Evolutionary conservation across 139 green algal genomes (phyloP), one percentile per base, ranked within the genome.

Genomic region (Gonium pectorale): DNA sequence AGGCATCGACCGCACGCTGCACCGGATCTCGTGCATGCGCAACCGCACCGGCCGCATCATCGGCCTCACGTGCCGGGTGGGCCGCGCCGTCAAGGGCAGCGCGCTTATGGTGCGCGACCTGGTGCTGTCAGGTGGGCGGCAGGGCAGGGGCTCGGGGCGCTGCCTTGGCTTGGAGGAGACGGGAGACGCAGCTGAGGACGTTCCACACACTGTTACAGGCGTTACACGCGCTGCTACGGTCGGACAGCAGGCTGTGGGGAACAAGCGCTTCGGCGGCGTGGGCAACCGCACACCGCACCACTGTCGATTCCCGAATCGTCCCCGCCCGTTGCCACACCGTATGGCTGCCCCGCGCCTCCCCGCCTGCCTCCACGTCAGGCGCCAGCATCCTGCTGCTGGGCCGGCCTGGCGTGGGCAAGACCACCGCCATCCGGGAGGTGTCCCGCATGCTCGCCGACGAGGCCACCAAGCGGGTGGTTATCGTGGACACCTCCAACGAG

Each of bases 1-100:
- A 13, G 97, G 97, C 54, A 98, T 99, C 60, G 93, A 98, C 79
- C 86, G 94, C 54, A 99, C 96, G 40, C 90, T 99, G 86, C 96
- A 99, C 89, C 94, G 96, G 83, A 97, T 99, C 87, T 95, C 84
- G 86, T 94, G 91, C 87, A 97, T 99, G 62, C 89, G 91, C 80
- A 98, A 98, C 89, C 89, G 97, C 19, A 86, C 90, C 15, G 97
- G 95, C 33, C 78, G 86, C 35, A 92, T 99, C 56, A 94, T 99
- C 5, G 97, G 97, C 5, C 93, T 99, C 70, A 99, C 97, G 0
- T 99, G 97, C 84, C 94, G 97, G 26, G 97, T 98, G 19, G 97
- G 97, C 0, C 93, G 97, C 0, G 97, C 95, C 1, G 95, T 99
- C 15, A 96, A 91, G 6, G 97, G 97, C 41, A 96, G 97, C 75